Evolutionary conservation across 108 stramenopile species (phyloP).

Genomic region (Craspedostauros australis): DNA sequence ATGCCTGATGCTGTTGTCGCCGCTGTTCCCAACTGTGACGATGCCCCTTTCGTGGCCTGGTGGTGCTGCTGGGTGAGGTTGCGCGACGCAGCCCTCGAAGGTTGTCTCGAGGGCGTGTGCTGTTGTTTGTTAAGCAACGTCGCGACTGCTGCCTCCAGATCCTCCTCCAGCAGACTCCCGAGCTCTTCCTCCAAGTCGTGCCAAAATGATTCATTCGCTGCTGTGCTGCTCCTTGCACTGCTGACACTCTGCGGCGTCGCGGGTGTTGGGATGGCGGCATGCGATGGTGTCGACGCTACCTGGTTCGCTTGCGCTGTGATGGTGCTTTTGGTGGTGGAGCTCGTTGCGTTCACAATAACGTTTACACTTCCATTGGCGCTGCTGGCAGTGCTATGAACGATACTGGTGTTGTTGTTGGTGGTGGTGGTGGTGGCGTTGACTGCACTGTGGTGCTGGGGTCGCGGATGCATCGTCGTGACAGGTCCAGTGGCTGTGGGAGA

Average conservation of each 20-base stretch:
- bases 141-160: slow-evolving; percentile 75
- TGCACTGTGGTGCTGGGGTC: not conserved
- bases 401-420: not conserved
- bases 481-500: not conserved
- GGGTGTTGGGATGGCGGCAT: slow-evolving; percentile 1
- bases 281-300: slow-evolving; percentile 6
- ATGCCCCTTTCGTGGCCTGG: not conserved
- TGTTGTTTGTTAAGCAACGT: slow-evolving; percentile 24
- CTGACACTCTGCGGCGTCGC: not conserved
- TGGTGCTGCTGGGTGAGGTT: not conserved
- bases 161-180: slow-evolving; percentile 70
- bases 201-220: slow-evolving; percentile 17
- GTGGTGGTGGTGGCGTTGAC: not conserved
- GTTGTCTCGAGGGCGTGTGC: not conserved
- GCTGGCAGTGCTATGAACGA: not conserved
- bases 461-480: not conserved
- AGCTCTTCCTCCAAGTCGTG: slow-evolving; percentile 62
- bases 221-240: not conserved
- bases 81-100: not conserved
- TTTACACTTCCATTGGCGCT: not conserved
- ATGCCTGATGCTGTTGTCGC: too few species aligned
- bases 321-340: too few species aligned
- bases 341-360: too few species aligned
- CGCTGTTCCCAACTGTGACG: too few species aligned
- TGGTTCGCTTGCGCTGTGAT: not conserved